These are phyloP conservation scores for Euphorbia tirucalli DNA, from an alignment of 345 rosid genomes.

Conservation along the genomic window DNA sequence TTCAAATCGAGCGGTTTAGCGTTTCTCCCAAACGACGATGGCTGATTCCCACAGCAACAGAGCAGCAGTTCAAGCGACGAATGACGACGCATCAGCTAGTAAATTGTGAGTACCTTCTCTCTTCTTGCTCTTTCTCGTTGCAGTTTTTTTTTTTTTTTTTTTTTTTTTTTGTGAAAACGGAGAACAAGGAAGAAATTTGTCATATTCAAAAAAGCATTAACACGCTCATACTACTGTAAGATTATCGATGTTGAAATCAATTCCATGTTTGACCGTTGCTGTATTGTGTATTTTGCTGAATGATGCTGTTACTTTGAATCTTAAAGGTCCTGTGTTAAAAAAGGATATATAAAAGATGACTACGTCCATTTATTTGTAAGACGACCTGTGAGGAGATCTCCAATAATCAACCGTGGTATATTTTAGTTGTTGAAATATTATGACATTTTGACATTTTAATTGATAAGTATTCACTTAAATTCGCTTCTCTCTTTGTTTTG, in stretches of 20 bases:
- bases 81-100: conserved; percentile 96
- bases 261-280: background rate
- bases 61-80: conserved; percentile 92
- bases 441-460: background rate
- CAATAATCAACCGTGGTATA: conserved; percentile 88
- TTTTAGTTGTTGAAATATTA: background rate
- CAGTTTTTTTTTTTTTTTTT: background rate
- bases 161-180: background rate
- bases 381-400: conserved; percentile 87
- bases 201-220: background rate
- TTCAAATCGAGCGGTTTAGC: background rate
- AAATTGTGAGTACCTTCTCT: conserved; percentile 51
- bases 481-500: conserved; percentile 1
- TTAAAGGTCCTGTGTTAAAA: conserved; percentile 81
- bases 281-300: background rate
- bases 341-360: conserved; percentile 91
- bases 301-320: background rate
- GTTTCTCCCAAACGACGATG: conserved; percentile 23
- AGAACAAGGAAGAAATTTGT: background rate
- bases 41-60: conserved; percentile 68
- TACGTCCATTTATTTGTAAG: conserved; percentile 78
- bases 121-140: background rate
- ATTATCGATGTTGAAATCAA: background rate
- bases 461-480: conserved; percentile 1
- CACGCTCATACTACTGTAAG: background rate